phyloP scores from a whole-genome alignment of 306 rosid genomes.

The Cicer chorassanicum region DNA sequence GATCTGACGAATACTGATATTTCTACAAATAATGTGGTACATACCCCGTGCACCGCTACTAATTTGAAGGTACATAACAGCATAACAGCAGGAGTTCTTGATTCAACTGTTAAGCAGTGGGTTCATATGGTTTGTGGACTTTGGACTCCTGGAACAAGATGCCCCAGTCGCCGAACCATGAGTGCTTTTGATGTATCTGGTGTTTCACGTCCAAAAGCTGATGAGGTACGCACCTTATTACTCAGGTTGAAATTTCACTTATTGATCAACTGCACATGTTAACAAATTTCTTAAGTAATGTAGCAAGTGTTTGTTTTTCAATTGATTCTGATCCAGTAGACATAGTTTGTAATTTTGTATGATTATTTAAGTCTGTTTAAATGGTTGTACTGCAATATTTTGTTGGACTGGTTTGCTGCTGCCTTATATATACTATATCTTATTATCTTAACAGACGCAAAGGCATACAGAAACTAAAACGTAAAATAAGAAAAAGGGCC shows the following conservation, averaged over 20 bases:
- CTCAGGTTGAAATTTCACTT: background rate
- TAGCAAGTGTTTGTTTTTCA: background rate
- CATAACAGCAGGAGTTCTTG: constrained; percentile 59
- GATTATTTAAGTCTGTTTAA: constrained; percentile 14
- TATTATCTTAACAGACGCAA: background rate
- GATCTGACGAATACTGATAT: constrained; percentile 43
- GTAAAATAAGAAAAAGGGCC: background rate
- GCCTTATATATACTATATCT: constrained; percentile 8
- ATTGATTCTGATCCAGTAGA: background rate
- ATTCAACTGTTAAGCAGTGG: constrained; percentile 71
- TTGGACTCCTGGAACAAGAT: constrained; percentile 80
- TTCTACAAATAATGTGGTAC: constrained; percentile 24
- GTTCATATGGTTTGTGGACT: constrained; percentile 84
- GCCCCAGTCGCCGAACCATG: constrained; percentile 76
- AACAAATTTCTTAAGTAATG: constrained; percentile 19
- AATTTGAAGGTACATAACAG: constrained; percentile 54
- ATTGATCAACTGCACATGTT: constrained; percentile 17
- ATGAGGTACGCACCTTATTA: constrained; percentile 52
- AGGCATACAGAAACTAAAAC: constrained; percentile 1
- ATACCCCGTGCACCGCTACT: constrained; percentile 20
- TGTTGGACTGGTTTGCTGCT: background rate
- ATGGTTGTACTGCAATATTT: background rate
- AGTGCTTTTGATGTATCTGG: constrained; percentile 77
- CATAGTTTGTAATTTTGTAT: background rate
- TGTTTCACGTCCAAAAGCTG: constrained; percentile 54